Base-by-base conservation (phyloP, 495 filamentous ascomycete genomes). In the Xeromyces bisporus region DNA sequence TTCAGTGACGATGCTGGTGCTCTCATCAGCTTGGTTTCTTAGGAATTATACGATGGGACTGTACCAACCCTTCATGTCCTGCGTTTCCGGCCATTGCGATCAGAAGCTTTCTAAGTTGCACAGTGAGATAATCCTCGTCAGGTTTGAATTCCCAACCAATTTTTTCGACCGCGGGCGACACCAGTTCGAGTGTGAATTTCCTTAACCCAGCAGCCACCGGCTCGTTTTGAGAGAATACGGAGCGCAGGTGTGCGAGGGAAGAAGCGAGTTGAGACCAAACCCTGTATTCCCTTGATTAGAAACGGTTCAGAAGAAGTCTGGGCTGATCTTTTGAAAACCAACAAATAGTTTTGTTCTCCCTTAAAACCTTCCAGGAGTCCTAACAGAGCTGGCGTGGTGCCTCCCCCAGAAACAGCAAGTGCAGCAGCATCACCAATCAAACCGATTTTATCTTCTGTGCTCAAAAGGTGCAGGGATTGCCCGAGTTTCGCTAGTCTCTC, bases 361-460 rank as follows among this genome's bases (percentile, higher is more conserved):
- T 75, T 64, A 51, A 94, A 80, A 15, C 76, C 77, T 43, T 87
- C 72, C 29, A 93, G 41, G 28, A 97, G 78, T 4, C 74, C 68
- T 29, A 97, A 56, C 7, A 97, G 51, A 6, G 80, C 77, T 8
- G 78, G 64, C 0, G 86, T 91, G 1, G 70, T 77, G 31, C 79
- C 73, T 44, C 87, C 66, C 8, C 89, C 89, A 34, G 89, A 77
- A 32, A 87, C 66, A 12, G 91, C 85, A 40, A 93, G 70, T 24
- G 89, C 85, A 35, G 79, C 77, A n/a, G 89, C 84, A 52, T 93
- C 89, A 29, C 79, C 83, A 37, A 92, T 72, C 35, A 92, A 64
- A 5, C 80, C 83, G 44, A 94, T 87, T 56, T 85, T 89, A 56
- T 97, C 89, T 50, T 85, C 73, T 13, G 77, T 72, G 34, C 71